phyloP scores from a whole-genome alignment of 257 asterid species.

The Solanum habrochaites region DNA sequence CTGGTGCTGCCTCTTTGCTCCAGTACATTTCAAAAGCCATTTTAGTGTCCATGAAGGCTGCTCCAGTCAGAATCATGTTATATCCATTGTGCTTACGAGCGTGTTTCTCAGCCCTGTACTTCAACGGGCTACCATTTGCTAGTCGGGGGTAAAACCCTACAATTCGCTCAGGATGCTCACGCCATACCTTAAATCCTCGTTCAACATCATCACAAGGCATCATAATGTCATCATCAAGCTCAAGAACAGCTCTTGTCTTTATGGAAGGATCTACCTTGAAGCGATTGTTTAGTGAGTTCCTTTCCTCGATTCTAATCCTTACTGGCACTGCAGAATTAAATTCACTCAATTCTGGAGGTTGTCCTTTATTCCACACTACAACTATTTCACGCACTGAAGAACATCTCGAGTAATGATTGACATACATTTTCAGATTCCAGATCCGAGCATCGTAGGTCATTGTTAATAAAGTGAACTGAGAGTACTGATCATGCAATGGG shows the following conservation, averaged over 20 bases:
- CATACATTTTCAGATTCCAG: conserved; percentile 80
- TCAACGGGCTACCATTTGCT: conserved; percentile 27
- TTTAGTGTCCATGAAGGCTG: conserved; percentile 58
- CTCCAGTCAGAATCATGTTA: conserved; percentile 86
- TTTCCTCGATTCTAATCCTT: conserved; percentile 61
- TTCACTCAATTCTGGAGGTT: conserved; percentile 46
- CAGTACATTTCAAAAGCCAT: conserved; percentile 67
- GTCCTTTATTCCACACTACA: conserved; percentile 93
- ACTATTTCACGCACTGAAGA: conserved; percentile 88
- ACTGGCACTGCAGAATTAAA: conserved; percentile 84
- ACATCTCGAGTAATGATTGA: conserved; percentile 86
- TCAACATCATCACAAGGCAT: conserved; percentile 86
- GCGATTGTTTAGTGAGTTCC: conserved; percentile 79
- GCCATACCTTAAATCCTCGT: conserved; percentile 84
- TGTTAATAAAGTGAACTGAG: conserved; percentile 78
- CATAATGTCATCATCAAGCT: conserved; percentile 95
- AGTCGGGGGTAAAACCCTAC: conserved; percentile 92
- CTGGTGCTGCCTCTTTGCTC: conserved; percentile 48
- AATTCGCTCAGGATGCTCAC: conserved; percentile 64
- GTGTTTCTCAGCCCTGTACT: conserved; percentile 60
- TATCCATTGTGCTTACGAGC: conserved; percentile 75
- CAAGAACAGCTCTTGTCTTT: conserved; percentile 69
- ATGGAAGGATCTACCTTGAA: conserved; percentile 59
- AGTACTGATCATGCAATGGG: conserved; percentile 48
- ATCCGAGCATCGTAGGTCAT: conserved; percentile 96